phyloP scores from a whole-genome alignment of 2,329 filamentous ascomycete genomes.

The Phialemoniopsis sp. region DNA sequence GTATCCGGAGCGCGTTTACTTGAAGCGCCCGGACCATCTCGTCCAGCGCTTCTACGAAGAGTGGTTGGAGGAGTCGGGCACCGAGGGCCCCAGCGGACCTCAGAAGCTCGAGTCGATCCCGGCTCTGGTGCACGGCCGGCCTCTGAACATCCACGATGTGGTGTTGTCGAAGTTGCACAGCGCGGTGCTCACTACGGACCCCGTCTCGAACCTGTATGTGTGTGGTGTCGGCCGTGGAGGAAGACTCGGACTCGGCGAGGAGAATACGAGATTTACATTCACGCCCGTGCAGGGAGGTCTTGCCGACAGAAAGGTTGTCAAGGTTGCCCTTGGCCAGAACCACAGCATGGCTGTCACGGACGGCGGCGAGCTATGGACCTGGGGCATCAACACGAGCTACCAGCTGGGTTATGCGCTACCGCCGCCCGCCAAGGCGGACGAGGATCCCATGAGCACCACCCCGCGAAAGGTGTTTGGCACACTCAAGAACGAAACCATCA shows the following conservation, averaged over 20 bases:
- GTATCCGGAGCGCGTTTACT: slow-evolving; percentile 77
- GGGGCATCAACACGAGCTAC: slow-evolving; percentile 83
- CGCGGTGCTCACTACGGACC: slow-evolving; percentile 81
- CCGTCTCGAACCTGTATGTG: slow-evolving; percentile 85
- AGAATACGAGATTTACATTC: slow-evolving; percentile 84
- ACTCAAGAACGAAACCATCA: slow-evolving; percentile 77
- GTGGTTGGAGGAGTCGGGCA: slow-evolving; percentile 46
- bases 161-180: slow-evolving; percentile 89
- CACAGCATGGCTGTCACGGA: slow-evolving; percentile 82
- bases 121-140: slow-evolving; percentile 64
- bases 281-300: slow-evolving; percentile 76
- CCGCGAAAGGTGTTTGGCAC: slow-evolving; percentile 90
- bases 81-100: slow-evolving; percentile 21
- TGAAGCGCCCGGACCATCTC: slow-evolving; percentile 75
- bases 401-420: slow-evolving; percentile 85
- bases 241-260: slow-evolving; percentile 82
- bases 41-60: slow-evolving; percentile 70
- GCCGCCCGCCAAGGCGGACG: slow-evolving; percentile 60
- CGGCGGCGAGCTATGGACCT: slow-evolving; percentile 89
- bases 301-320: slow-evolving; percentile 66
- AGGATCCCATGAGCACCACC: slow-evolving; percentile 75
- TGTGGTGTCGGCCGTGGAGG: slow-evolving; percentile 91
- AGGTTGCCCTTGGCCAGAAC: slow-evolving; percentile 85
- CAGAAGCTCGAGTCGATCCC: slow-evolving; percentile 45
- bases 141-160: slow-evolving; percentile 75